Percentiles rank a stretch among this genome's conserved stretches.
phyloP scores from a whole-genome alignment of 495 filamentous ascomycete species.

The Hypoxylon crocopeplum region DNA sequence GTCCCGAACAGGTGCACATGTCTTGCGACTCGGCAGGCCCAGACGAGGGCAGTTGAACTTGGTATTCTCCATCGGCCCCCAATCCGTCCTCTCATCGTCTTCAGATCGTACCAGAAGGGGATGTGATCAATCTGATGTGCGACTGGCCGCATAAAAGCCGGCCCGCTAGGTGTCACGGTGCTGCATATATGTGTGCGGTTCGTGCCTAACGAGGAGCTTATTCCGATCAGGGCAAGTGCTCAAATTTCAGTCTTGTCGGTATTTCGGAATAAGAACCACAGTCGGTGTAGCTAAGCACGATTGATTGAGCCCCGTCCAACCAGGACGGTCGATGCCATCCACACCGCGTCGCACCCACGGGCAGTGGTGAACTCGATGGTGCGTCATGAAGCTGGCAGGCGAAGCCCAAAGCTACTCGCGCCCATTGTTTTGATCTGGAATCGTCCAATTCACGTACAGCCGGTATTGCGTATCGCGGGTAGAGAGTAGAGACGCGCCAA shows the following conservation, averaged over 20 bases:
- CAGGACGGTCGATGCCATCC: conserved; percentile 27
- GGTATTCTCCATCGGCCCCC: conserved; percentile 37
- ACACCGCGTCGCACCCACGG: conserved; percentile 34
- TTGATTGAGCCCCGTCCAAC: conserved; percentile 30
- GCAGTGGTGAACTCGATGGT: conserved; percentile 21
- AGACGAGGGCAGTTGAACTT: conserved; percentile 26
- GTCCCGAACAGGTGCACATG: conserved; percentile 36
- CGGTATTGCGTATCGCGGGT: conserved; percentile 38
- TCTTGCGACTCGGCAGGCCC: conserved; percentile 29
- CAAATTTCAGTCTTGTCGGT: conserved; percentile 23
- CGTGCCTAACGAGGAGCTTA: conserved; percentile 38
- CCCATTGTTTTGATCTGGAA: conserved; percentile 32
- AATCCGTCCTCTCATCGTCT: conserved; percentile 34
- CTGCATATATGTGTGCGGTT: conserved; percentile 33
- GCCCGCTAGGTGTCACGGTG: conserved; percentile 38
- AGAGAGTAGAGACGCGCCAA: conserved; percentile 34
- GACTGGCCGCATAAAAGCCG: conserved; percentile 42
- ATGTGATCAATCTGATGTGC: conserved; percentile 40
- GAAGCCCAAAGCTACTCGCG: conserved; percentile 22
- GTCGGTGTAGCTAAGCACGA: conserved; percentile 38
- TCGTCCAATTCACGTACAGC: conserved; percentile 20
- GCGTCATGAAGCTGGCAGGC: conserved; percentile 27
- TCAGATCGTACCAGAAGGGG: conserved; percentile 42
- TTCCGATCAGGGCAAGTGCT: conserved; percentile 37
- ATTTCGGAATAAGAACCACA: conserved; percentile 31